Percentiles rank a stretch among this genome's conserved stretches.
Evolutionary conservation across 2,329 filamentous ascomycete genomes (phyloP).

Genomic region (Cladosporium sp.): DNA sequence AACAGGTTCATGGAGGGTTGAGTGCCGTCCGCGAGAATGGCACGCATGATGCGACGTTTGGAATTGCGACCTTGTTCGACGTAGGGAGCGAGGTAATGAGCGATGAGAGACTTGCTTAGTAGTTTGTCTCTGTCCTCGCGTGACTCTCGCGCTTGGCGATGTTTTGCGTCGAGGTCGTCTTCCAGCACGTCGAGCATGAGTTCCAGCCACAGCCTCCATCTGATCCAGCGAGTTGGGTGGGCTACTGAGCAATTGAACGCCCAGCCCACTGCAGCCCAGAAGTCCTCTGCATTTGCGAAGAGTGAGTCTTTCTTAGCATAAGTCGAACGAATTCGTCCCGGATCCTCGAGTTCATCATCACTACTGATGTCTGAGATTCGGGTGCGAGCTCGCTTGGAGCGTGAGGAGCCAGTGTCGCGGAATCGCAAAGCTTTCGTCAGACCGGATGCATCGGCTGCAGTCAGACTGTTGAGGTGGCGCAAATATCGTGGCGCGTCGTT

Average conservation of each 20-base stretch:
- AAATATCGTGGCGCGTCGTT: slow-evolving; percentile 67
- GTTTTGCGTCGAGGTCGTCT: slow-evolving; percentile 41
- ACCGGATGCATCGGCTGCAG: slow-evolving; percentile 67
- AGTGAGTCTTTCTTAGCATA: slow-evolving; percentile 64
- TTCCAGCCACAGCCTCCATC: slow-evolving; percentile 77
- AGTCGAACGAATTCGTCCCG: slow-evolving; percentile 53
- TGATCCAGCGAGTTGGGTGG: slow-evolving; percentile 70
- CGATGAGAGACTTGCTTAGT: slow-evolving; percentile 56
- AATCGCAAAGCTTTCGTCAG: slow-evolving; percentile 73
- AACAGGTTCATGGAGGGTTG: slow-evolving; percentile 52
- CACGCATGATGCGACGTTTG: slow-evolving; percentile 56
- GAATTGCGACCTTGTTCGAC: slow-evolving; percentile 35
- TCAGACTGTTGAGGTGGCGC: slow-evolving; percentile 58
- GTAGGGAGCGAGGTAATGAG: slow-evolving; percentile 53
- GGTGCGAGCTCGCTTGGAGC: slow-evolving; percentile 18
- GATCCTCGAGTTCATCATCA: slow-evolving; percentile 33
- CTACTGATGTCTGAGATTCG: slow-evolving; percentile 28
- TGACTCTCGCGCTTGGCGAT: slow-evolving; percentile 15
- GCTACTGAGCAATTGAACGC: slow-evolving; percentile 81
- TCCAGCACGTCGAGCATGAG: slow-evolving; percentile 72
- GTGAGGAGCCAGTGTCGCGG: slow-evolving; percentile 20
- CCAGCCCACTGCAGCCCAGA: slow-evolving; percentile 89
- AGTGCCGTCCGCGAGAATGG: slow-evolving; percentile 63
- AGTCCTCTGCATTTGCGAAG: slow-evolving; percentile 74
- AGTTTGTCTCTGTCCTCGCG: slow-evolving; percentile 18